Evolutionary conservation across 106 monocot species (phyloP), one percentile per base, ranked within the genome.

Genomic region (Vanilla planifolia): DNA sequence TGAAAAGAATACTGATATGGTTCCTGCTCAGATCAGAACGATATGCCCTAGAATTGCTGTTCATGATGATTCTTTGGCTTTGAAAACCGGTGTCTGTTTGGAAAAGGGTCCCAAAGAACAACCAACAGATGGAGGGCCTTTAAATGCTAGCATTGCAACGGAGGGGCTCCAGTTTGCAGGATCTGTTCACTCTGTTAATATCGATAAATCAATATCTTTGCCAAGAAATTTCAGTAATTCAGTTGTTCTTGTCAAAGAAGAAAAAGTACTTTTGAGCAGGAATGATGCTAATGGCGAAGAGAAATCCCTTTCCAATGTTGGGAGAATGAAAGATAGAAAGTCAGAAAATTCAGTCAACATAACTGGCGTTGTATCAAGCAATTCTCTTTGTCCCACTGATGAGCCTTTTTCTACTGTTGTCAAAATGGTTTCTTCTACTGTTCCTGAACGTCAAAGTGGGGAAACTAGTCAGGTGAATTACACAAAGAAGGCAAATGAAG

Each of bases 401-500:
- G 77, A 67, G 47, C 45, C 74, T 41, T 44, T 44, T 33, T 57
- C 19, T 28, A 32, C 72, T 48, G 30, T 29, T 62, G 59, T 40
- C 20, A 48, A 25, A 19, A 66, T 40, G 41, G 59, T 30, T 68
- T 51, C 63, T n/a, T 51, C 48, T 35, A 43, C 66, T 67, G 48
- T 55, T 32, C 30, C 61, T 50, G 76, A 79, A 24, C 20, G 72
- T 78, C 70, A 76, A 25, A 75, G 45, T 42, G 34, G 36, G 71
- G 56, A 30, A 29, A 70, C 22, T 23, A 73, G 55, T 40, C 39
- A 71, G 10, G 36, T 43, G 33, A 75, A 67, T 60, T 59, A 71
- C 37, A 48, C 53, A 43, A 69, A 84, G 48, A 98, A 78, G 73
- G 70, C 75, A 42, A 67, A 62, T 42, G 98, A 99, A 67, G 98